Evolutionary conservation across 2,329 filamentous ascomycete species (phyloP).

Genomic region (Ilyonectria mors-panacis): DNA sequence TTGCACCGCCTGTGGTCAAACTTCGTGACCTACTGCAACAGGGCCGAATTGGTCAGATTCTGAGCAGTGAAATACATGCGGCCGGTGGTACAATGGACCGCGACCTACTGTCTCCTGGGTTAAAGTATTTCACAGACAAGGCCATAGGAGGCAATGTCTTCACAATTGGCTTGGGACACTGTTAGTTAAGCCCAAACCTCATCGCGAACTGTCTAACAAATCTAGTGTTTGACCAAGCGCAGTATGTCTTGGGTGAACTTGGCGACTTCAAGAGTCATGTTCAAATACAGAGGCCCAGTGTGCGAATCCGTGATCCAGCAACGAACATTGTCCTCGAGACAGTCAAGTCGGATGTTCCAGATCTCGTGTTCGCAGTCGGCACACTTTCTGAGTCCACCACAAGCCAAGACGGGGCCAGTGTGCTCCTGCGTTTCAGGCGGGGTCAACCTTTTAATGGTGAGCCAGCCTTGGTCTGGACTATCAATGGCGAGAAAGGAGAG

Average conservation of each 20-base stretch:
- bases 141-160: slow-evolving; percentile 62
- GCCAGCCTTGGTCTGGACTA: slow-evolving; percentile 62
- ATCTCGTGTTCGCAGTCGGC: slow-evolving; percentile 58
- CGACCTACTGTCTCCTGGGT: slow-evolving; percentile 49
- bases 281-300: slow-evolving; percentile 60
- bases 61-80: slow-evolving; percentile 64
- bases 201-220: slow-evolving; percentile 10
- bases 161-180: slow-evolving; percentile 60
- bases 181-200: slow-evolving; percentile 46
- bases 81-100: slow-evolving; percentile 55
- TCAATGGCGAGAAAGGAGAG: slow-evolving; percentile 68
- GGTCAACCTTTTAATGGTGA: slow-evolving; percentile 65
- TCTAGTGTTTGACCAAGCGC: slow-evolving; percentile 62
- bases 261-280: slow-evolving; percentile 56
- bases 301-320: slow-evolving; percentile 53
- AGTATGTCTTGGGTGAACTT: slow-evolving; percentile 63
- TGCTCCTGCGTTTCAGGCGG: slow-evolving; percentile 62
- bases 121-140: slow-evolving; percentile 65
- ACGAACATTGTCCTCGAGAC: slow-evolving; percentile 52
- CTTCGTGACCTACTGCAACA: slow-evolving; percentile 60
- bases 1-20: slow-evolving; percentile 60
- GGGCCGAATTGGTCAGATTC: slow-evolving; percentile 65
- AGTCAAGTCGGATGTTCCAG: slow-evolving; percentile 60
- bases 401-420: slow-evolving; percentile 53
- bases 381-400: slow-evolving; percentile 49